Evolutionary conservation across 2,329 filamentous ascomycete genomes (phyloP), one percentile per base, ranked within the genome.

Genomic region (Aspergillus alliaceus): DNA sequence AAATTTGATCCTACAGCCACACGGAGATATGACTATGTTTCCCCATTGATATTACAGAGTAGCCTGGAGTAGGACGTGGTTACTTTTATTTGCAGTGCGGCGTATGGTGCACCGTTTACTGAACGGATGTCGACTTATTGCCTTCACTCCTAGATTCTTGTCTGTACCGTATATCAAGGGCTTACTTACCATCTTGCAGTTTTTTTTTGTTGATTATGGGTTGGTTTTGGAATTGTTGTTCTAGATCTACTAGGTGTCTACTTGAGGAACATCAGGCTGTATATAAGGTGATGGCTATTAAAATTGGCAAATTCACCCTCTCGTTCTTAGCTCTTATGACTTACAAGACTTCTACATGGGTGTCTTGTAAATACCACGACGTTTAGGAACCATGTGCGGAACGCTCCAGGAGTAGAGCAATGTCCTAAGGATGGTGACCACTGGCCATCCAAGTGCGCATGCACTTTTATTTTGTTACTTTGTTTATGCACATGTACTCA

Each of bases 211-310:
- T 15, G 20, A 27, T 44, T n/a, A 8, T 37, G 46, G n/a, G n/a
- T 42, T 48, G 22, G 32, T 22, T 44, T n/a, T 50, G 25, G 29
- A 25, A 15, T 42, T 31, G 25, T 25, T 39, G 18, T 39, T 40
- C 35, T 20, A 29, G 27, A 29, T 32, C 46, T 47, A 49, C 48
- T 31, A 12, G 42, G 18, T 47, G 44, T 48, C 29, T 32, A 31
- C 14, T 20, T 48, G 24, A 20, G 37, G 37, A 9, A 5, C 20
- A 4, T 20, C 6, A 52, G 57, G 48, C 32, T 62, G 59, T 62
- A 62, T 55, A 57, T 60, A 59, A 15, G 34, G 42, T 46, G 25
- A 49, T 54, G 49, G 58, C 42, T 47, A 22, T 15, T 27, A 62
- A 53, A 62, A 54, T 31, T 47, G 27, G 44, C 44, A 40, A 12